phyloP scores from a whole-genome alignment of 805 yeast genomes.

The Candida khao-thaluensis region DNA sequence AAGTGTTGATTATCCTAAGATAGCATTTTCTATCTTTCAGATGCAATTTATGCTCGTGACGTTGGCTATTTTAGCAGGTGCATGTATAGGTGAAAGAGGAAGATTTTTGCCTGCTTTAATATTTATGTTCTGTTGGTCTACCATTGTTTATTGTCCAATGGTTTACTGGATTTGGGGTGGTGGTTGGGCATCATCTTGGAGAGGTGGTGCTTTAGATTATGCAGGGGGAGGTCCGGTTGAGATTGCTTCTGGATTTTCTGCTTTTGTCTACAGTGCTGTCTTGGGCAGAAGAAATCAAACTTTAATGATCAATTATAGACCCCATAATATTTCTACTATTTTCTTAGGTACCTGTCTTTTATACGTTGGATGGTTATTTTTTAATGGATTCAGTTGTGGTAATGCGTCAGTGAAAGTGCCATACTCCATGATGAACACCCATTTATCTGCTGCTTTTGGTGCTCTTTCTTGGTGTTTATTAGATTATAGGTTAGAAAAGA shows the following conservation, averaged over 20 bases:
- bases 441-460: conserved; percentile 84
- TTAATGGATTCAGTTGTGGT: conserved; percentile 87
- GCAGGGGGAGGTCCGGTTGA: conserved; percentile 99
- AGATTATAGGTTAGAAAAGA: conserved; percentile 83
- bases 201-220: conserved; percentile 91
- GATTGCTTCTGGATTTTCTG: conserved; percentile 86
- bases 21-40: conserved; percentile 83
- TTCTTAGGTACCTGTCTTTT: conserved; percentile 83
- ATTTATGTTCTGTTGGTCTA: conserved; percentile 83
- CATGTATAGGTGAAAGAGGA: conserved; percentile 85
- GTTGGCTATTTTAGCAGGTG: conserved; percentile 86
- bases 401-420: conserved; percentile 82
- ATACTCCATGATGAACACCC: conserved; percentile 90
- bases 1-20: conserved; percentile 64
- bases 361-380: conserved; percentile 96
- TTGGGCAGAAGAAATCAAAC: conserved; percentile 76
- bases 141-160: conserved; percentile 91
- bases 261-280: conserved; percentile 79
- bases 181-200: conserved; percentile 79
- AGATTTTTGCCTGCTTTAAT: conserved; percentile 81
- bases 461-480: conserved; percentile 89
- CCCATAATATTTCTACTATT: conserved; percentile 90
- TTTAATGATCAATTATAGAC: conserved; percentile 82
- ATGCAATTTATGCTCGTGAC: conserved; percentile 93
- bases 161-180: conserved; percentile 95